Base-by-base conservation (phyloP, 257 asterid species). In the Osmanthus fragrans region DNA sequence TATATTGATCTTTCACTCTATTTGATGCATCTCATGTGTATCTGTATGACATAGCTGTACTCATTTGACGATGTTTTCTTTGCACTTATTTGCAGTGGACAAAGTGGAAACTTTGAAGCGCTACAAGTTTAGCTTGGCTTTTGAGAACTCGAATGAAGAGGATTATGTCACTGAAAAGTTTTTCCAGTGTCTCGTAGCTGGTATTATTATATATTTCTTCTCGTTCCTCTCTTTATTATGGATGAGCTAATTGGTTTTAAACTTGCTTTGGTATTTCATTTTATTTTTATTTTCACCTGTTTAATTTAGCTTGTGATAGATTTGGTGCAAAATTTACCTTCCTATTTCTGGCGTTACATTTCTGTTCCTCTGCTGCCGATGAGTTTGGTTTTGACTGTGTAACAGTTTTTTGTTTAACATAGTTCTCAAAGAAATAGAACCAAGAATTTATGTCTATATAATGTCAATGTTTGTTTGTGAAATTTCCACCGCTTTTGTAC, bases 111-210 rank as follows among this genome's bases (percentile, higher is more conserved):
- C 97, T 27, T 83, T 95, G 90, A 92, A 74, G 91, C 89, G 64
- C 65, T 95, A 95, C 86, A 93, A 87, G 77, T 95, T 95, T 85
- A 91, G 99, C 90, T 90, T 95, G 92, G 97, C 99, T 73, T 95
- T 95, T 80, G 99, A 95, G 87, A 95, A 95, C 86, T 95, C 99
- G 64, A 95, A 91, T 33, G 98, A 90, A 84, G 98, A 95, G 86
- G 99, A 95, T 85, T 95, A 95, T 83, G 99, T 95, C 56, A 95
- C 99, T 5, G 99, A 95, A 67, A 95, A 95, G 71, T 95, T 84
- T 82, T 95, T 93, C 84, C 98, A 95, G 87, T 91, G 98, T 47
- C 97, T 95, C 73, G 99, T 95, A 79, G 97, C 99, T 21, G 99
- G 99, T 95, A 95, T 81, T 39, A 36, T 74, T 16, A 37, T 75